Evolutionary conservation across 495 filamentous ascomycete species (phyloP), one percentile per base, ranked within the genome.

Genomic region (Penicillium herquei): DNA sequence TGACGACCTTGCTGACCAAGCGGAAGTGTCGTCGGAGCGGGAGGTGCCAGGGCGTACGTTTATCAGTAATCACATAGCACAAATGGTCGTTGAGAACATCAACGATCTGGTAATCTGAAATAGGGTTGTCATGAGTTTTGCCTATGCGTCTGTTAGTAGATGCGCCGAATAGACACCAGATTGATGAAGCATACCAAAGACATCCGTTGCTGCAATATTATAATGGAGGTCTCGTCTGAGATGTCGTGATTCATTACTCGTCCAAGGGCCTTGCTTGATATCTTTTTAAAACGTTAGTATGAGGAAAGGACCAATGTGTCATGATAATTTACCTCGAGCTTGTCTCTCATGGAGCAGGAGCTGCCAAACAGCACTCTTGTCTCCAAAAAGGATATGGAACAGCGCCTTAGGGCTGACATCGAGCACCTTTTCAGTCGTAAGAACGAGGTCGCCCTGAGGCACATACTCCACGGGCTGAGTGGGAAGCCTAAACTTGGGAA

Each of bases 341-440:
- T 85, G 83, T 49, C 91, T 83, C 70, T 96, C 90, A 61, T 90
- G 86, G 63, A 97, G 92, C 17, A 98, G 78, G 58, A 90, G 85
- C 63, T 95, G 92, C 79, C 96, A 98, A 34, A 98, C 86, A 40
- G 90, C 87, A 72, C 89, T 93, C 70, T 90, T 95, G 67, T 98
- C 94, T 31, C 94, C 94, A 63, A 97, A 98, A 51, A 98, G 80
- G 9, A 97, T 87, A 64, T 98, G 94, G 70, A 97, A 98, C 33
- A 96, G 80, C 1, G 92, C 91, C 69, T 98, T 97, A 13, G 94
- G 84, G 57, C 88, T 93, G 49, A 98, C 81, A 54, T 94, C 87
- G 61, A 95, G 92, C 42, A 87, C 78, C 55, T 87, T 84, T 66
- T 96, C 90, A 2, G 88, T 80, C 26, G 78, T 74, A 7, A 86